Evolutionary conservation across 306 rosid genomes (phyloP).

Genomic region (Datisca glomerata): DNA sequence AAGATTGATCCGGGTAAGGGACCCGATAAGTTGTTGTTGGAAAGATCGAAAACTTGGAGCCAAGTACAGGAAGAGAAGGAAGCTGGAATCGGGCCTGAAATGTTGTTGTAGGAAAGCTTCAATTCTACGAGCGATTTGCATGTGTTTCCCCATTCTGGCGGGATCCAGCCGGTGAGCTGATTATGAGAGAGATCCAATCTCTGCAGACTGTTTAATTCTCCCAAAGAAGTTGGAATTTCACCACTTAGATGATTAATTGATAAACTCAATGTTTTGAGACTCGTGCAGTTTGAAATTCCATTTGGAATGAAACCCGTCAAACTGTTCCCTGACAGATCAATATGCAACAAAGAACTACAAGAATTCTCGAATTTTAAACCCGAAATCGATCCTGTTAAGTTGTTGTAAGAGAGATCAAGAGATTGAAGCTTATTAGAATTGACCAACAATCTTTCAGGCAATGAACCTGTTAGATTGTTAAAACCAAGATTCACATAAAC

Average conservation of each 20-base stretch:
- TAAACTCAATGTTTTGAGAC: slow-evolving; percentile 42
- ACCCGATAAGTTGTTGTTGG: slow-evolving; percentile 87
- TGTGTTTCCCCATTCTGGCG: slow-evolving; percentile 53
- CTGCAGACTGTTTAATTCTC: slow-evolving; percentile 47
- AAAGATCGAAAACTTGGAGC: slow-evolving; percentile 58
- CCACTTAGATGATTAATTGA: slow-evolving; percentile 45
- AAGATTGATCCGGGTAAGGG: slow-evolving; percentile 48
- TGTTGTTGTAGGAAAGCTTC: slow-evolving; percentile 57
- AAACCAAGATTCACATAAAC: slow-evolving; percentile 48
- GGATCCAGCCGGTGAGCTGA: slow-evolving; percentile 83
- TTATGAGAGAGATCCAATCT: slow-evolving; percentile 69
- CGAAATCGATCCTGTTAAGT: slow-evolving; percentile 66
- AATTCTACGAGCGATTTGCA: slow-evolving; percentile 68
- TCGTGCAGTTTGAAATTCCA: slow-evolving; percentile 63
- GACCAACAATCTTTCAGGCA: slow-evolving; percentile 46
- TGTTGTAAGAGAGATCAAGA: slow-evolving; percentile 75
- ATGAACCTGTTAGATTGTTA: slow-evolving; percentile 64
- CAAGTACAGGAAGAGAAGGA: slow-evolving; percentile 55
- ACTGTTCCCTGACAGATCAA: slow-evolving; percentile 60
- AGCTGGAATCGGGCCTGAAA: slow-evolving; percentile 61
- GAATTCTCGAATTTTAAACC: slow-evolving; percentile 36
- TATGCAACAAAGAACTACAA: slow-evolving; percentile 48
- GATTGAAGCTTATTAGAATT: slow-evolving; percentile 44
- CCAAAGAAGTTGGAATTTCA: slow-evolving; percentile 62
- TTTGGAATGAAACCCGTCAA: slow-evolving; percentile 53